Conservation (phyloP, 495 filamentous ascomycete species). For the Penicillium macrosclerotiorum region DNA sequence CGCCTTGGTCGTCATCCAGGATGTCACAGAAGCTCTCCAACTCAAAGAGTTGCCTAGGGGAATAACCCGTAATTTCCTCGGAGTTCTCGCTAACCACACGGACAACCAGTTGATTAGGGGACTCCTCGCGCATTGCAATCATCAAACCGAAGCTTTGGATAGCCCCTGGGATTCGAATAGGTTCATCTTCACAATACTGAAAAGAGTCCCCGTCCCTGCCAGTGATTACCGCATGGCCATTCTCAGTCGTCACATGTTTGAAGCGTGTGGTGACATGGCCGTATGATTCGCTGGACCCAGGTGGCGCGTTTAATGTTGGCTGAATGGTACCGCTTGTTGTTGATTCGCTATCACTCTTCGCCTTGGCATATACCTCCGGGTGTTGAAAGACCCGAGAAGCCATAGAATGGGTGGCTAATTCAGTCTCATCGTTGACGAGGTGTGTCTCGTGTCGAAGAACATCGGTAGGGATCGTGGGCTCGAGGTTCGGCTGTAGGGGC, state of each 20-base stretch:
- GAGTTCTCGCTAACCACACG: conserved; percentile 88
- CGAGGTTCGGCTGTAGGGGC: not conserved
- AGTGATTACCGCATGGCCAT: conserved; percentile 82
- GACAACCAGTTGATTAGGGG: conserved; percentile 65
- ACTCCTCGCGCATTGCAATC: conserved; percentile 71
- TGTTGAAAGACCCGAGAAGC: conserved; percentile 19
- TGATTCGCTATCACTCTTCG: conserved; percentile 9
- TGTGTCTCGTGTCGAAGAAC: conserved; percentile 12
- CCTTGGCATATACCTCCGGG: conserved; percentile 19
- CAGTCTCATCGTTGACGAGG: conserved; percentile 11
- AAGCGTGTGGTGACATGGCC: conserved; percentile 67
- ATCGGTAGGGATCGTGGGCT: conserved; percentile 13
- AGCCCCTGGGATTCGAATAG: conserved; percentile 90
- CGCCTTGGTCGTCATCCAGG: conserved; percentile 75
- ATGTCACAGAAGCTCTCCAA: conserved; percentile 77
- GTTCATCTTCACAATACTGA: conserved; percentile 89
- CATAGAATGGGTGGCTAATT: conserved; percentile 22
- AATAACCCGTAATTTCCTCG: conserved; percentile 70
- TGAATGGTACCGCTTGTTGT: not conserved
- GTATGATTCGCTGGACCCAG: conserved; percentile 26
- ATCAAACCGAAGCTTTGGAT: conserved; percentile 82
- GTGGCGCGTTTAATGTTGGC: conserved; percentile 4
- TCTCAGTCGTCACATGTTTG: conserved; percentile 73
- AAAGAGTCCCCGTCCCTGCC: conserved; percentile 67
- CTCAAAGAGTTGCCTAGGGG: conserved; percentile 73